Evolutionary conservation across 2,329 filamentous ascomycete genomes (phyloP).

Genomic region (Alternaria gansuensis): DNA sequence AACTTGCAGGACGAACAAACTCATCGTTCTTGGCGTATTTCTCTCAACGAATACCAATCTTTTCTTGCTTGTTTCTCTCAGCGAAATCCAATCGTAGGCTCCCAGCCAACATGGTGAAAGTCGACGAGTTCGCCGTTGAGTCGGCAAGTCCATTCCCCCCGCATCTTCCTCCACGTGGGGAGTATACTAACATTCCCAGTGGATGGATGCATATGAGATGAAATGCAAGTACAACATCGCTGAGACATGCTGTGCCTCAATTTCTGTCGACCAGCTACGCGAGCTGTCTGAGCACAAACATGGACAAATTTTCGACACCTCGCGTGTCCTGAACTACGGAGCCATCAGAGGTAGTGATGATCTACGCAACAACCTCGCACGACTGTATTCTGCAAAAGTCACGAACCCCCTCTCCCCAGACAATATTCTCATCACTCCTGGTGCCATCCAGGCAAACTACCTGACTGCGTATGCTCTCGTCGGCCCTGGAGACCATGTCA

Average conservation of each 20-base stretch:
- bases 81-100: background rate
- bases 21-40: background rate
- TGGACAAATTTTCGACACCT: conserved; percentile 60
- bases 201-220: conserved; percentile 65
- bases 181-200: conserved; percentile 51
- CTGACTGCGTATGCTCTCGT: conserved; percentile 78
- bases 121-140: conserved; percentile 75
- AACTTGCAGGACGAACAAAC: background rate
- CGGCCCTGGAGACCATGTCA: conserved; percentile 78
- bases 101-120: conserved; percentile 61
- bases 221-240: conserved; percentile 73
- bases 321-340: conserved; percentile 74
- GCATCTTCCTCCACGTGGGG: conserved; percentile 25
- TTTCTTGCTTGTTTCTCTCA: background rate
- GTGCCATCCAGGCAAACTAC: conserved; percentile 86
- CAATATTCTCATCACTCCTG: conserved; percentile 78
- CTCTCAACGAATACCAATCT: background rate
- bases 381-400: conserved; percentile 68
- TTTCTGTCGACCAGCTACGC: conserved; percentile 74
- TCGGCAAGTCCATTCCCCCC: conserved; percentile 59
- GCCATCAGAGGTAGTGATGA: conserved; percentile 72
- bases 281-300: conserved; percentile 65
- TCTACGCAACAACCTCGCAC: conserved; percentile 71
- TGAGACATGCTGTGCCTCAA: conserved; percentile 79
- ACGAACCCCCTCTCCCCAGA: conserved; percentile 62